A percentile compares a stretch with the other conserved stretches of the same genome.
Evolutionary conservation across 768 basidiomycete species (phyloP).

Genomic region (Cystofilobasidium macerans): DNA sequence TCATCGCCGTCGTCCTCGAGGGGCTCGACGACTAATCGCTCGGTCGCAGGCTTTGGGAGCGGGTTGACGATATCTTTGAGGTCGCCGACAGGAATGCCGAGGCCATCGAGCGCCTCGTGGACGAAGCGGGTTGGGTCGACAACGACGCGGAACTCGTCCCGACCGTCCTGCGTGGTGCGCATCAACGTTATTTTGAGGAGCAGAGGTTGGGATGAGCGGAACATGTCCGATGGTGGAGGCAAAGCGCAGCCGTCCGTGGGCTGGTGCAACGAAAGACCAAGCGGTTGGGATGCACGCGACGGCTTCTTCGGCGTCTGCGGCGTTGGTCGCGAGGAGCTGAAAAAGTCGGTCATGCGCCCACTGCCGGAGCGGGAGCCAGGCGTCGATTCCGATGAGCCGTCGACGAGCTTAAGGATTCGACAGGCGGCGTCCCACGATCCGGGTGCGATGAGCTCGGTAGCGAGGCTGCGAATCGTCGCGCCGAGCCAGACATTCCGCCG

Average conservation of each 20-base stretch:
- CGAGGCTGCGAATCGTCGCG: background rate
- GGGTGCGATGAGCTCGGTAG: background rate
- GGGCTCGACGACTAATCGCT: background rate
- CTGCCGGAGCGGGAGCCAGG: no score
- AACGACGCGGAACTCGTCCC: background rate
- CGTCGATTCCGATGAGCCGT: background rate
- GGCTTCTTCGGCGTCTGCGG: background rate
- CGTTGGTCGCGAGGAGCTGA: background rate
- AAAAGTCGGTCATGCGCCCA: slow-evolving; percentile 9
- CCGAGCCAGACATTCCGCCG: slow-evolving; percentile 1
- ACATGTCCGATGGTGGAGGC: background rate
- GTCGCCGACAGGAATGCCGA: background rate
- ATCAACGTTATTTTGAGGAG: background rate
- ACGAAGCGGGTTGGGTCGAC: slow-evolving; percentile 7
- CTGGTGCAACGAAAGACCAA: background rate
- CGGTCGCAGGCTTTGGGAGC: background rate
- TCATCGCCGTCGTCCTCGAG: slow-evolving; percentile 5
- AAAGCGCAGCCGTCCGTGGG: background rate
- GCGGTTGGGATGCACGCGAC: background rate
- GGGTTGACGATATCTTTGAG: background rate
- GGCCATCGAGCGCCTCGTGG: background rate
- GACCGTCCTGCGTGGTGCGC: background rate
- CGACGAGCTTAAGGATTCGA: background rate
- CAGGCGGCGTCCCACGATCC: background rate
- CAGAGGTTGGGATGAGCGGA: background rate